Base-by-base conservation (phyloP, 495 filamentous ascomycete species). In the Penicillium pulvis region DNA sequence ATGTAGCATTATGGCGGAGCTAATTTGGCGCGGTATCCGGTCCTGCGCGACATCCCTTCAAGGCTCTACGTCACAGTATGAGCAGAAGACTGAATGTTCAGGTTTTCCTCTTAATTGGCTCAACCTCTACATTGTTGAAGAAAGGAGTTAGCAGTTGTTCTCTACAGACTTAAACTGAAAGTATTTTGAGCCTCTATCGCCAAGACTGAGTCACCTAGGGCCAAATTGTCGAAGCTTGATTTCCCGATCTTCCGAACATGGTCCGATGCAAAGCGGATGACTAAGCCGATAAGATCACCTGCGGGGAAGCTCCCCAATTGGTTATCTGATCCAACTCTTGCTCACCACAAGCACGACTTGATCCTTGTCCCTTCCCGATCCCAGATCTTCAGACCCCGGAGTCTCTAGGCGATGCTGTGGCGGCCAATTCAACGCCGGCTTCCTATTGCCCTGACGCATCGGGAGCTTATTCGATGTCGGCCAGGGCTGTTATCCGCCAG, bases 221-320 rank as follows among this genome's bases (percentile, higher is more conserved):
- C 28, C 28, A 28, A 28, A 2, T 28, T 2, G 28, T 28, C 1
- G 28, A 28, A 28, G 28, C 28, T 28, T 28, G 28, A 28, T 28
- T 28, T 28, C 28, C 39, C 39, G 39, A 41, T 17, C 14, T 41
- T n/a, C 39, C 39, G 33, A 36, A 36, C 33, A 36, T 36, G 39
- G 39, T 41, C 39, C 39, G 39, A 41, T 41, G 14, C 39, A 41
- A 41, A 41, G 39, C 17, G 44, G 30, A 50, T 69, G 64, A 69
- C 59, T 69, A 64, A 67, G 59, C 66, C 59, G 66, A 69, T 69
- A 69, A 69, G 66, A 60, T 57, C 63, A 57, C 56, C 58, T 69
- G 67, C 67, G 67, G 67, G 67, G 67, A 63, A 68, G 62, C 59
- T 17, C 39, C 39, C 39, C 58, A 45, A 24, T 47, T 17, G 26